Percentiles rank a stretch among this genome's conserved stretches.
Conservation (phyloP, 306 rosid genomes). For the Luffa acutangula region DNA sequence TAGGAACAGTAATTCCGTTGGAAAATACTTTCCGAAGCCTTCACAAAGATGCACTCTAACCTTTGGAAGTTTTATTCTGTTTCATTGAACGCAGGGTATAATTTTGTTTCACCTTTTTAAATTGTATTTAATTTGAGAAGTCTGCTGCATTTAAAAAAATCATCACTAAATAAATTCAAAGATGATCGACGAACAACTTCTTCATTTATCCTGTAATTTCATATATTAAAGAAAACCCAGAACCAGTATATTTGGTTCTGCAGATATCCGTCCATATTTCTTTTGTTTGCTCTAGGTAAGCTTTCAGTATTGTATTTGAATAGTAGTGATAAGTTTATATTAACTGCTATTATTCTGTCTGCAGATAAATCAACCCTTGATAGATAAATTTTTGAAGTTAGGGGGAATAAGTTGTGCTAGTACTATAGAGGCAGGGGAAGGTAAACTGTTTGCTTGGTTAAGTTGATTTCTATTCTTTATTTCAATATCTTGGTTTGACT, state of each 20-base stretch:
- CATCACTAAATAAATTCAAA: not conserved
- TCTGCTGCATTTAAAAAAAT: not conserved
- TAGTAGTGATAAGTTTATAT: not conserved
- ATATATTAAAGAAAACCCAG: not conserved
- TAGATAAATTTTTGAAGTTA: conserved; percentile 36
- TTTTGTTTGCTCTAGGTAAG: not conserved
- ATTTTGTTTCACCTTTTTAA: not conserved
- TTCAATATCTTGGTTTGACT: not conserved
- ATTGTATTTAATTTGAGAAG: not conserved
- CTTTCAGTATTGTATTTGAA: not conserved
- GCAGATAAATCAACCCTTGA: conserved; percentile 40
- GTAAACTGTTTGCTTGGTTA: conserved; percentile 19
- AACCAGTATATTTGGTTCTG: not conserved
- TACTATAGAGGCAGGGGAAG: conserved; percentile 57
- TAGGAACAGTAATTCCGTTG: not conserved
- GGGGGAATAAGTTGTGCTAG: conserved; percentile 67
- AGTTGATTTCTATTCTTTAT: not conserved
- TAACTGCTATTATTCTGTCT: conserved; percentile 13
- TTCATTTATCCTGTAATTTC: too few species aligned
- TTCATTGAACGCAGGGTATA: not conserved
- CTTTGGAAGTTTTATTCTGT: not conserved
- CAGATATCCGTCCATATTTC: not conserved
- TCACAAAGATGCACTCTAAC: not conserved
- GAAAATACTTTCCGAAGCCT: not conserved
- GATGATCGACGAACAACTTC: not conserved